These are phyloP conservation scores for Flaveria ramosissima DNA, from an alignment of 129 eudicot genomes.

Conservation along the genomic window DNA sequence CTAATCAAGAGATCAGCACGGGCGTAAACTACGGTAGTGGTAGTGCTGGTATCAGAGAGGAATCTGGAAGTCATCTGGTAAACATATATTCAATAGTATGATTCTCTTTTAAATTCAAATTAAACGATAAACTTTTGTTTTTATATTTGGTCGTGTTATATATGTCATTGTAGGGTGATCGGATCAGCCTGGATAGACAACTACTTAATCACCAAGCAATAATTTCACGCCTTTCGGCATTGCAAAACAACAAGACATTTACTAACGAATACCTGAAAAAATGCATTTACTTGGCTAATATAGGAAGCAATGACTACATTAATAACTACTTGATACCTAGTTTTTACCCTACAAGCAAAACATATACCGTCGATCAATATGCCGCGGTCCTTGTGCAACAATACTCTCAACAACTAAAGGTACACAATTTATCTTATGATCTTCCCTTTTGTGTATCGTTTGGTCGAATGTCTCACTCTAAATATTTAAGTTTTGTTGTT, in stretches of 20 bases:
- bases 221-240: slow-evolving; percentile 12
- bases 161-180: slow-evolving; percentile 33
- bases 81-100: not conserved
- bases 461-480: not conserved
- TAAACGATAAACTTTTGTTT: not conserved
- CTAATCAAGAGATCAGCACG: slow-evolving; percentile 26
- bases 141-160: not conserved
- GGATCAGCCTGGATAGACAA: slow-evolving; percentile 39
- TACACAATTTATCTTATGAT: not conserved
- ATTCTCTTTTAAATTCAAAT: not conserved
- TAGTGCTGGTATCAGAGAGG: slow-evolving; percentile 36
- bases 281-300: slow-evolving; percentile 39
- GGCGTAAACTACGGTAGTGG: slow-evolving; percentile 50
- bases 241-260: slow-evolving; percentile 30
- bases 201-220: slow-evolving; percentile 30
- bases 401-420: slow-evolving; percentile 41
- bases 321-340: slow-evolving; percentile 47
- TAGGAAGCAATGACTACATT: slow-evolving; percentile 56
- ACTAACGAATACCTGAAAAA: slow-evolving; percentile 26
- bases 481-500: not conserved
- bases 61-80: slow-evolving; percentile 41
- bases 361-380: slow-evolving; percentile 29
- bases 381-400: slow-evolving; percentile 34
- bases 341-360: slow-evolving; percentile 18
- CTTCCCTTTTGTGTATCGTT: not conserved